phyloP scores from a whole-genome alignment of 2,329 filamentous ascomycete species.

The Xylariales sp. region DNA sequence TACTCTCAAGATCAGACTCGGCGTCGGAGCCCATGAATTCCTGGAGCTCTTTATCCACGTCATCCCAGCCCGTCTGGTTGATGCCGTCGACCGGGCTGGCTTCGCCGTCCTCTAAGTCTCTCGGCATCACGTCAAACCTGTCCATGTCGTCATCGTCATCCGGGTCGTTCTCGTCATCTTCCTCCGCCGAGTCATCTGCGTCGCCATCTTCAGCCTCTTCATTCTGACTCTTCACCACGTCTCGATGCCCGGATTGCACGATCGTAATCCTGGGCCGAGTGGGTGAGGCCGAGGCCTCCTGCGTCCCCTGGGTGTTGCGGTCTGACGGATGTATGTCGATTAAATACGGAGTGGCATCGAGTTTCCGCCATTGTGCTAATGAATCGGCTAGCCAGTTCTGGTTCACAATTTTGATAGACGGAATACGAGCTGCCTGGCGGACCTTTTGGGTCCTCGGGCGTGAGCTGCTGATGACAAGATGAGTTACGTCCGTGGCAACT shows the following conservation, averaged over 20 bases:
- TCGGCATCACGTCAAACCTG: constrained; percentile 61
- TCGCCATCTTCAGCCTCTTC: constrained; percentile 58
- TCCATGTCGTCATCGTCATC: constrained; percentile 55
- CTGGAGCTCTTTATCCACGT: constrained; percentile 70
- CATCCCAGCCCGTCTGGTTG: constrained; percentile 50
- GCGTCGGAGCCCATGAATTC: constrained; percentile 70
- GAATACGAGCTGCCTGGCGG: constrained; percentile 81
- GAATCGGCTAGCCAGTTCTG: constrained; percentile 90
- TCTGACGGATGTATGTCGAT: constrained; percentile 79
- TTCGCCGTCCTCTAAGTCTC: constrained; percentile 59
- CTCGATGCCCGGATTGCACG: constrained; percentile 45
- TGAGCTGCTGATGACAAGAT: constrained; percentile 77
- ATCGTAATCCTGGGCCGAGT: constrained; percentile 60
- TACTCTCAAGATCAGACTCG: constrained; percentile 58
- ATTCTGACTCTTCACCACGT: constrained; percentile 45
- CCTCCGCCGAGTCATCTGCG: constrained; percentile 54
- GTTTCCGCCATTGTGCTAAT: constrained; percentile 82
- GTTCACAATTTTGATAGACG: constrained; percentile 89
- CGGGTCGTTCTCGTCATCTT: constrained; percentile 52
- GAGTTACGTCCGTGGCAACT: constrained; percentile 73
- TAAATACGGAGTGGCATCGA: constrained; percentile 84
- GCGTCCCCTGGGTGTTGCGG: constrained; percentile 53
- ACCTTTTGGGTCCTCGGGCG: constrained; percentile 90
- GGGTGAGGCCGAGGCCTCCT: constrained; percentile 52
- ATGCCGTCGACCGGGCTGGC: constrained; percentile 50